Evolutionary conservation across 2,329 filamentous ascomycete genomes (phyloP), one percentile per base, ranked within the genome.

Genomic region (Leptodontidium sp.): DNA sequence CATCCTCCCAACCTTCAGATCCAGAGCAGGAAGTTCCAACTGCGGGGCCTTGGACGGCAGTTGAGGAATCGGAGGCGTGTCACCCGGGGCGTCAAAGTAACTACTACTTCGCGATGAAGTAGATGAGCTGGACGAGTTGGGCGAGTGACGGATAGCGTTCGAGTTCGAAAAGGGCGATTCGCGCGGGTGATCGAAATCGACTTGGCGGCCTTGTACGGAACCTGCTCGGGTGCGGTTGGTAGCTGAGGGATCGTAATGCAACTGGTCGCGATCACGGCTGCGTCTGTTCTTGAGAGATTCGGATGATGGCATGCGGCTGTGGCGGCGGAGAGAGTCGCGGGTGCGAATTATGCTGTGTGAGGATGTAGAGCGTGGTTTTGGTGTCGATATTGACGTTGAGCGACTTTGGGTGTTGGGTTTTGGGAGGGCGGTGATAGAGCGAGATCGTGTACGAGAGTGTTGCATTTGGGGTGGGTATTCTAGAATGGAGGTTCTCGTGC

Each of bases 111-210:
- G 52, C 14, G 62, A 64, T 14, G 35, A 38, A 38, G 53, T 57
- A 4, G 65, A 65, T 14, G 65, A 70, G 29, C 49, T 57, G 11
- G 71, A 70, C 9, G 66, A 68, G 32, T 26, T 59, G 7, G 40
- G 24, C 4, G 68, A 68, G 57, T 70, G 65, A 12, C 26, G 15
- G 4, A 53, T 66, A 40, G 65, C 40, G 32, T 71, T 69, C 4
- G 52, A 15, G 71, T 77, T 72, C 84, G 76, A 80, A 38, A 74
- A 73, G 17, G 71, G 70, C 14, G 62, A 68, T 61, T 70, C 68
- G 17, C 71, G 61, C 17, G 72, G 69, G 40, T 71, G 64, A 35
- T 73, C 70, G 57, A 72, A 74, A 40, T 75, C 72, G 15, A 73
- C 59, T 7, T 63, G 63, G 12, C 69, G 70, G 12, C 71, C 72